These are phyloP conservation scores for Medicago ruthenica DNA, from an alignment of 306 rosid species.

Conservation along the genomic window DNA sequence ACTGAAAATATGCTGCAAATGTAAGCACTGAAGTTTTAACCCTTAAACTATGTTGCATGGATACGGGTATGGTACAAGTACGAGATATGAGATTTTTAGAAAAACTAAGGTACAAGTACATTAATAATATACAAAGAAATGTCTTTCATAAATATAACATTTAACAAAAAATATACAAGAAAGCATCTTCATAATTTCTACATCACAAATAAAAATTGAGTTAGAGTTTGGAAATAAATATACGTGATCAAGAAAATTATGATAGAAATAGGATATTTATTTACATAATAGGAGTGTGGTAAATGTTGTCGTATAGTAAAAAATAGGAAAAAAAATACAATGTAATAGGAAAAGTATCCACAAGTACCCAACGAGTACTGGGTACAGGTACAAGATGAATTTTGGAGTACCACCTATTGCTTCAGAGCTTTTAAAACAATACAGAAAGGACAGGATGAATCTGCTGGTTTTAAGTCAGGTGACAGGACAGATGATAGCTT, in stretches of 20 bases:
- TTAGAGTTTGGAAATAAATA: background rate
- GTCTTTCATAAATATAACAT: background rate
- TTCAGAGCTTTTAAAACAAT: constrained; percentile 30
- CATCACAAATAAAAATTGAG: background rate
- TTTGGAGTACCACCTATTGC: background rate
- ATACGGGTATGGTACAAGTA: background rate
- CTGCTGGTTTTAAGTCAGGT: constrained; percentile 43
- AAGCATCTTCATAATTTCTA: background rate
- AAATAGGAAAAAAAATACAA: background rate
- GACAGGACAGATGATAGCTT: constrained; percentile 37
- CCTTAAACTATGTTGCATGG: background rate
- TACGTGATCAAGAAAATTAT: background rate
- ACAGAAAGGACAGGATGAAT: constrained; percentile 46
- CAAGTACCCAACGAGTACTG: background rate
- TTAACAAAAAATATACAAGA: background rate
- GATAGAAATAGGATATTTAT: background rate
- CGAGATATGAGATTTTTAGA: background rate
- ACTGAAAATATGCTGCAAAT: constrained; percentile 45
- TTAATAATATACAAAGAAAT: background rate
- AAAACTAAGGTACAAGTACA: background rate
- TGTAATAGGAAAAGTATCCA: background rate
- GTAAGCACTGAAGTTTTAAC: constrained; percentile 35
- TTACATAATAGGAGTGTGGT: background rate
- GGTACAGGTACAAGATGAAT: background rate
- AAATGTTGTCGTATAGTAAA: background rate